A percentile compares a stretch with the other conserved stretches of the same genome.
phyloP scores from a whole-genome alignment of 1,284 basidiomycete species.

The Ustilago esculenta region DNA sequence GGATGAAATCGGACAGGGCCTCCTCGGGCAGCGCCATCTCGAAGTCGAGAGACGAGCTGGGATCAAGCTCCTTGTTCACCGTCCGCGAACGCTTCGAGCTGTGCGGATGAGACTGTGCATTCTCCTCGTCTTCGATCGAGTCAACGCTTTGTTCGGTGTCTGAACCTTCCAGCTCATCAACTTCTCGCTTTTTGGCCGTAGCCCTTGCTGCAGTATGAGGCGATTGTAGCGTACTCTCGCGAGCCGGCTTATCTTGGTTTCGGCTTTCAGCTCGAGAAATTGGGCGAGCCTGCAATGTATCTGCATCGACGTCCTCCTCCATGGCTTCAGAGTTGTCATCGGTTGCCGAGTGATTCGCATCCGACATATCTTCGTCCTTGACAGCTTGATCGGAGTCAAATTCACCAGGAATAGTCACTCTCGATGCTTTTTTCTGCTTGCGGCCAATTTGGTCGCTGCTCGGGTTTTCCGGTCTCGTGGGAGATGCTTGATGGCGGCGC shows the following conservation, averaged over 20 bases:
- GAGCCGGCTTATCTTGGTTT: not conserved
- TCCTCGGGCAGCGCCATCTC: conserved; percentile 30
- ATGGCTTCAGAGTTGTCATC: conserved; percentile 3
- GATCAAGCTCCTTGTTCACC: conserved; percentile 19
- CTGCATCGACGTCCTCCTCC: conserved; percentile 19
- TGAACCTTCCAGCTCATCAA: conserved; percentile 27
- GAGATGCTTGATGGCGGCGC: conserved; percentile 15
- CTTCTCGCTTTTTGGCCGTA: conserved; percentile 44
- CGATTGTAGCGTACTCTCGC: not conserved
- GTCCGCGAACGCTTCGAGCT: conserved; percentile 25
- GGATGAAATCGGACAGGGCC: conserved; percentile 36
- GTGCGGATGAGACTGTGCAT: conserved; percentile 8
- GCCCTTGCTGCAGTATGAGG: conserved; percentile 12
- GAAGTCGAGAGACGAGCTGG: conserved; percentile 29
- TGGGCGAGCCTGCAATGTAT: too few species aligned
- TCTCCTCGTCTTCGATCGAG: conserved; percentile 12
- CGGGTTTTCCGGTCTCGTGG: conserved; percentile 4
- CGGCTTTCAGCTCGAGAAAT: not conserved
- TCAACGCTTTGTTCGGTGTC: conserved; percentile 20
- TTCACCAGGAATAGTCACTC: conserved; percentile 15
- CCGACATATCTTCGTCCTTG: conserved; percentile 32
- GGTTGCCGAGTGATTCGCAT: conserved; percentile 2
- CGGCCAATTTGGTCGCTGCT: not conserved
- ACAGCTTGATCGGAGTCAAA: conserved; percentile 4
- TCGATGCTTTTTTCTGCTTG: conserved; percentile 5